phyloP scores from a whole-genome alignment of 2,329 filamentous ascomycete species.

The Lizonia empirigonia region DNA sequence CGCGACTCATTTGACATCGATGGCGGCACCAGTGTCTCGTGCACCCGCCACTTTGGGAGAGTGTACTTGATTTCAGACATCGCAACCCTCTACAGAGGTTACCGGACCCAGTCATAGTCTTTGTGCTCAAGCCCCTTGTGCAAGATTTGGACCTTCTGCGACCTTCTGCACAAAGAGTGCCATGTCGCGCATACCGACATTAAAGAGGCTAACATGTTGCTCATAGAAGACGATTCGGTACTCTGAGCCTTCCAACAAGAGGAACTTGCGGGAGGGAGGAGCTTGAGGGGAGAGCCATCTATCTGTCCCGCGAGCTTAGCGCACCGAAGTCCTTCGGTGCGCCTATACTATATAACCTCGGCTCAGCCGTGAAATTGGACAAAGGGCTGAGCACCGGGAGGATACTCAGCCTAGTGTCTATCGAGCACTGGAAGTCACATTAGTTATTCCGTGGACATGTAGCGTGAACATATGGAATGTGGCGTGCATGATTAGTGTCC shows the following conservation, averaged over 20 bases:
- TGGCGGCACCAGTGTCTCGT: slow-evolving; percentile 46
- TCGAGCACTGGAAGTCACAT: slow-evolving; percentile 44
- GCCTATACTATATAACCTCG: slow-evolving; percentile 32
- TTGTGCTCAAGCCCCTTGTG: slow-evolving; percentile 24
- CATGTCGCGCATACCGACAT: slow-evolving; percentile 1
- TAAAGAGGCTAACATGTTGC: slow-evolving; percentile 39
- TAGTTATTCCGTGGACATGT: slow-evolving; percentile 44
- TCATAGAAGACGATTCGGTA: slow-evolving; percentile 33
- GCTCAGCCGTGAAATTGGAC: slow-evolving; percentile 12
- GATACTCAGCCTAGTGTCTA: slow-evolving; percentile 46
- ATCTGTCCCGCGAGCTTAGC: slow-evolving; percentile 20
- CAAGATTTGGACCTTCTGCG: slow-evolving; percentile 24
- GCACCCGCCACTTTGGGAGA: slow-evolving; percentile 43
- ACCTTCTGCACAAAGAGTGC: not conserved
- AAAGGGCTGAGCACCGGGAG: slow-evolving; percentile 21
- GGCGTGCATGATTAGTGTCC: slow-evolving; percentile 35
- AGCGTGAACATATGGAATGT: slow-evolving; percentile 48
- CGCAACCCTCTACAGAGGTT: slow-evolving; percentile 20
- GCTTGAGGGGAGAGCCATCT: slow-evolving; percentile 34
- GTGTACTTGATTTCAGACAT: slow-evolving; percentile 23
- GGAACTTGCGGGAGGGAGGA: slow-evolving; percentile 40
- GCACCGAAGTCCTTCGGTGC: not conserved
- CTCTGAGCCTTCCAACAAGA: slow-evolving; percentile 35
- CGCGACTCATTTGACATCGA: slow-evolving; percentile 46
- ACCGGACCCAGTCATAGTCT: slow-evolving; percentile 31